Evolutionary conservation across 139 green algal species (phyloP).

Genomic region (Edaphochlamys debaryana): DNA sequence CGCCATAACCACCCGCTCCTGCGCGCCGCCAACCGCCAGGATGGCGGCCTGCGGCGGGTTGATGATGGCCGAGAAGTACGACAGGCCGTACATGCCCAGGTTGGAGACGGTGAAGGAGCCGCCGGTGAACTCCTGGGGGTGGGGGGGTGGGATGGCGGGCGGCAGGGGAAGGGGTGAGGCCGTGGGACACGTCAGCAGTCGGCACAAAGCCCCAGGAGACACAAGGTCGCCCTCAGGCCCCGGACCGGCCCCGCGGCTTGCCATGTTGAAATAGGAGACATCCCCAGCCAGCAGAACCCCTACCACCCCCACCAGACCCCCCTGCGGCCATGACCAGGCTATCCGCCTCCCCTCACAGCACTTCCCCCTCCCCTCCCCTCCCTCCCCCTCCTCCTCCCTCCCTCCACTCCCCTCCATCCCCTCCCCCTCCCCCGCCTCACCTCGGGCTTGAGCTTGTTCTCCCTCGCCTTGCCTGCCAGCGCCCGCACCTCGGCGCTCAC

Average conservation of each 20-base stretch:
- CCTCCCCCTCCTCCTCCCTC: neutral
- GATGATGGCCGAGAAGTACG: constrained; percentile 92
- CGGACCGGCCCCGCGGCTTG: too few relatives aligned
- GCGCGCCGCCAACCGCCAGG: constrained; percentile 75
- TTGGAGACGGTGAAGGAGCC: constrained; percentile 92
- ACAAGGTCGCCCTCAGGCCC: too few relatives aligned
- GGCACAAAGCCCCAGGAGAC: too few relatives aligned
- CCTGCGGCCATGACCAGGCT: too few relatives aligned
- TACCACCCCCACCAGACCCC: too few relatives aligned
- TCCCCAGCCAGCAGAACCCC: too few relatives aligned
- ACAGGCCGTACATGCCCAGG: constrained; percentile 93
- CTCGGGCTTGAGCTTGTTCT: constrained; percentile 92
- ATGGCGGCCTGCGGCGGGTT: constrained; percentile 92
- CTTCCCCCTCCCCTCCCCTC: too few relatives aligned
- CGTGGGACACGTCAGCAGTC: too few relatives aligned
- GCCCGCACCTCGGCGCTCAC: constrained; percentile 48
- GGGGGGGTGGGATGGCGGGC: neutral
- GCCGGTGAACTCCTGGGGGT: constrained; percentile 83
- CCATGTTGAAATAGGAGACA: too few relatives aligned
- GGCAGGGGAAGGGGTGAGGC: neutral
- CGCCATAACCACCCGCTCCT: constrained; percentile 64
- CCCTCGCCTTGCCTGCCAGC: constrained; percentile 80
- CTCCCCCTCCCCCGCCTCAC: neutral
- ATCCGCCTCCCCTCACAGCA: too few relatives aligned
- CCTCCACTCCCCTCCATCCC: too few relatives aligned